Evolutionary conservation across 257 asterid genomes (phyloP), one percentile per base, ranked within the genome.

Genomic region (Solanum corneliomulleri): DNA sequence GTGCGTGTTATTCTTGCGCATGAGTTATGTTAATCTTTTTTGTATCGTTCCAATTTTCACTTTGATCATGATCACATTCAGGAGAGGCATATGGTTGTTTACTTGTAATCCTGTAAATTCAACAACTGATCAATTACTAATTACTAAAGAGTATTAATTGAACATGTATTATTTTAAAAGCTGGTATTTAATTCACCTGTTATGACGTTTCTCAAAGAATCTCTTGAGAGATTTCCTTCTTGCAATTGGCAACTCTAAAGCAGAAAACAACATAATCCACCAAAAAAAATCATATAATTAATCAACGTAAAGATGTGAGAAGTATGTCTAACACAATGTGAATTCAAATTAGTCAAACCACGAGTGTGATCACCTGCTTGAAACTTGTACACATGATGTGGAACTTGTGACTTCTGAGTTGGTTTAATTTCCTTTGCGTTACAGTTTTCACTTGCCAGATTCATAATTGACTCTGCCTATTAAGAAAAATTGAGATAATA

Each of bases 191-290:
- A 62, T 62, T 5, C 47, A 86, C 90, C 71, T 88, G 12, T 18
- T 23, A 18, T 86, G 80, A 18, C 90, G 88, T 31, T 88, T 86
- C n/a, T 88, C 88, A 8, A 88, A 72, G 66, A 88, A 88, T 52
- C 88, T 78, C 13, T 25, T 20, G 1, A 88, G 88, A 27, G 90
- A 88, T 31, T 80, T 87, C 23, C 86, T 81, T 44, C 87, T 88
- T 8, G 85, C 81, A 39, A 88, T 81, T 52, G 90, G 85, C 47
- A 88, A 52, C 3, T 25, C 90, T 86, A 52, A 2, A n/a, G 29
- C 31, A 47, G 23, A n/a, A 33, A 16, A 37, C 84, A 78, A 78
- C 83, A 78, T 6, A 44, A 44, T 78, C 37, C 41, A 44, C 1
- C 60, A 44, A 77, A 35, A 4, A 44, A 44, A 14, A 25, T 77